Base-by-base conservation (phyloP, 108 stramenopile species). In the Pseudonitzschia delicatissima region DNA sequence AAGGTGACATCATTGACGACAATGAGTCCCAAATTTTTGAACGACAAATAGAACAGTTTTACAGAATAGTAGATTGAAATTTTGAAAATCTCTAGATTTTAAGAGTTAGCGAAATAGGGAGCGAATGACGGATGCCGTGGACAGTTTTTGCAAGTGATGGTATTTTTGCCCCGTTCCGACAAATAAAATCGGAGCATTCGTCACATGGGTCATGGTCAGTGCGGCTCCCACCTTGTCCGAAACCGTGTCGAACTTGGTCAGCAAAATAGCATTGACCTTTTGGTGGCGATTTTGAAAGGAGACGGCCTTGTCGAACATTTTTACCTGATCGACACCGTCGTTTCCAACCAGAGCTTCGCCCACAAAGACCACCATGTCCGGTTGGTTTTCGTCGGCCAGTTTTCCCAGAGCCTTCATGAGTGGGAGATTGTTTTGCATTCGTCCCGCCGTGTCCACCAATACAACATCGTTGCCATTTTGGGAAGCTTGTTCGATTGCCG, bases 161-260 rank as follows among this genome's bases (percentile, higher is more conserved):
- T 99, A 98, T 77, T 97, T 97, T 78, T 99, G 98, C 20, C 98
- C 98, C 9, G 96, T 96, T 48, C 98, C 98, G 20, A 94, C 91
- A 72, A 99, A 98, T 6, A 95, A 68, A 71, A 99, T 90, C 4
- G 98, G 98, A 4, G 95, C 89, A 32, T 96, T 94, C 9, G 97
- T 99, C 57, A 91, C 74, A 74, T 99, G 94, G 7, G 93, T 95
- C 83, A 99, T 82, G 21, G 93, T 93, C 69, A 98, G 63, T 6
- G 96, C 96, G 1, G 97, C 96, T 0, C 98, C 98, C 20, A 99
- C 97, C 88, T 99, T 99, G 64, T 96, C 96, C 52, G 90, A 91
- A n/a, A 99, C 95, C 1, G 98, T 98, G 80, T 98, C 98, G 66
- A 97, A 97, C 69, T 99, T 99, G 28, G 98, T 98, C 66, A 99